Base-by-base conservation (phyloP, 805 yeast genomes). In the Diddensiella santjacobensis region DNA sequence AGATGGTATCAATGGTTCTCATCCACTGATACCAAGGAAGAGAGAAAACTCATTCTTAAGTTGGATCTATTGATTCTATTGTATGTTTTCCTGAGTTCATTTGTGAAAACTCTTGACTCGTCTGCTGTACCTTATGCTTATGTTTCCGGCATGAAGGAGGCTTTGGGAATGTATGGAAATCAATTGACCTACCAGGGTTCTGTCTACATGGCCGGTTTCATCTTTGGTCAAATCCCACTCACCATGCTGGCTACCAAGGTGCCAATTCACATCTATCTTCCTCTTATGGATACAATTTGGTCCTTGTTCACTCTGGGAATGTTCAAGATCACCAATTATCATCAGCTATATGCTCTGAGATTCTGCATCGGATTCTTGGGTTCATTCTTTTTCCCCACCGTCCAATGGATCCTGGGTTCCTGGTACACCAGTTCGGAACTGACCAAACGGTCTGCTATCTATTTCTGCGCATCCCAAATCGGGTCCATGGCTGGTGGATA, bases 51-150 rank as follows among this genome's bases (percentile, higher is more conserved):
- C 24, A 75, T 78, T 77, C 70, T 79, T 74, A 84, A 83, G 58
- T 70, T 81, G 22, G 90, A 84, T 57, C 45, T 78, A 0, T 78
- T 86, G 54, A 81, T 84, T 87, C 89, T 4, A 80, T 87, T 15
- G 81, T 86, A 55, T 79, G 87, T 60, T 60, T 86, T 24, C 70
- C 86, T 41, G 85, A 86, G 59, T 78, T 86, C 90, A 1, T 86
- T 85, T 61, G 68, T 86, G 58, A 93, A 87, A 63, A 73, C 93
- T 63, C 90, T 86, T 48, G 87, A 87, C 63, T 83, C 86, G 52
- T 79, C 89, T 24, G 85, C 40, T 22, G 42, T 44, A 4, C 40
- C 44, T 10, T 29, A 82, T 58, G 88, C 88, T 1, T 84, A 81
- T 59, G 80, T 81, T 31, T 74, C 83, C 11, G 84, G 85, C 22